Conservation (phyloP, 2,329 filamentous ascomycete species). For the Ceratocystis lukuohia region DNA sequence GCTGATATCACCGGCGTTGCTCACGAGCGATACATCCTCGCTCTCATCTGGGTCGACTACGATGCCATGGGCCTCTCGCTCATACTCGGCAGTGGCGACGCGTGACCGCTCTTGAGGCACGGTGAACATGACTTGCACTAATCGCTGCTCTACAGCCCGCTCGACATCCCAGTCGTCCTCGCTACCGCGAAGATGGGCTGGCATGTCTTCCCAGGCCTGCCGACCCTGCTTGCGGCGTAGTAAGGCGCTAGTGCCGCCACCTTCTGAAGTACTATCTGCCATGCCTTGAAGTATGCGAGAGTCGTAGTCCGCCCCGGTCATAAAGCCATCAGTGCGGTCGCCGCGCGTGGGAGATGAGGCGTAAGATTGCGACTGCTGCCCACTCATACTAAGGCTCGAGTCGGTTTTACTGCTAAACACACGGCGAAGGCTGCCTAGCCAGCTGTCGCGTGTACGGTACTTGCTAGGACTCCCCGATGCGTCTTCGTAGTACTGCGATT, state of each 20-base stretch:
- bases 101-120: constrained; percentile 74
- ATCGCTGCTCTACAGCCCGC: constrained; percentile 52
- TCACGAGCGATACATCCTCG: constrained; percentile 15
- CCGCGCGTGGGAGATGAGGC: constrained; percentile 23
- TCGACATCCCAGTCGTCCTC: constrained; percentile 71
- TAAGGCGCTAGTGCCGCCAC: constrained; percentile 27
- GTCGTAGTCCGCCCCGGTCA: constrained; percentile 28
- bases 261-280: constrained; percentile 29
- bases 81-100: constrained; percentile 70
- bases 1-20: constrained; percentile 17
- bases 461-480: constrained; percentile 44
- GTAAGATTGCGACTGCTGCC: constrained; percentile 21
- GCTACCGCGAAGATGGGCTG: constrained; percentile 25
- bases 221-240: constrained; percentile 43
- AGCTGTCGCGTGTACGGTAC: constrained; percentile 42
- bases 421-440: constrained; percentile 55
- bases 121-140: constrained; percentile 83
- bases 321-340: constrained; percentile 27
- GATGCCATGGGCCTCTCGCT: constrained; percentile 21
- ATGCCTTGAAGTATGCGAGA: constrained; percentile 30
- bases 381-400: constrained; percentile 21
- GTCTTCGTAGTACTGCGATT: constrained; percentile 28
- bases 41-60: constrained; percentile 15
- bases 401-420: constrained; percentile 40
- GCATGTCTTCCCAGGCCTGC: constrained; percentile 36